Base-by-base conservation (phyloP, 306 rosid species). In the Castanea crenata region DNA sequence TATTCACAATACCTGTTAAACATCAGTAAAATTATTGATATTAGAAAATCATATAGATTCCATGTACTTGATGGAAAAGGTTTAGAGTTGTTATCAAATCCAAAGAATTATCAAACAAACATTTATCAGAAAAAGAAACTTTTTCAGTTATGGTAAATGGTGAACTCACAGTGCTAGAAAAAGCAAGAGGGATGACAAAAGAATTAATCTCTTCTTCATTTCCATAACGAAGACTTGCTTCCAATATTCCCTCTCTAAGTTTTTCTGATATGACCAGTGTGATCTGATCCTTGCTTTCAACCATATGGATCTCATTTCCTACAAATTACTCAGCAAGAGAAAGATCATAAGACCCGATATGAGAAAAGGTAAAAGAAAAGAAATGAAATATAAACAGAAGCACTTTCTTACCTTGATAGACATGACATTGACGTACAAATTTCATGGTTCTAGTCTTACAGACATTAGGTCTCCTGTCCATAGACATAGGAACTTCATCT, bases 101-200 rank as follows among this genome's bases (percentile, higher is more conserved):
- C 23, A 70, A 16, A 25, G 49, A 29, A 62, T 49, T 15, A 71
- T 71, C 57, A 61, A 14, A 25, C 18, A 35, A 41, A 14, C 38
- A 49, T 11, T 65, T 46, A 41, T 61, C 75, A 6, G 20, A 74
- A 49, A 12, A 38, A 46, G 41, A 34, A 72, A 59, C 4, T 27
- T 63, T 19, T 31, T 58, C 0, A 51, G 23, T 62, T 19, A 76
- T 31, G 3, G 29, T 3, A 14, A 57, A 57, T 61, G 49, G 78
- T 19, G 32, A 74, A 79, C 88, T 85, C 80, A 85, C 88, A 57
- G 81, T 52, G 69, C 44, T 57, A 34, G 83, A 71, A 74, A 78
- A 80, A 62, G 63, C 3, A 71, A 69, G 78, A 71, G 81, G 74
- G 23, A 35, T 16, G 20, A 49, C 49, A 20, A 25, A n/a, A 55